Conservation (phyloP, 352 stramenopile genomes). For the Aphanomyces stellatus region DNA sequence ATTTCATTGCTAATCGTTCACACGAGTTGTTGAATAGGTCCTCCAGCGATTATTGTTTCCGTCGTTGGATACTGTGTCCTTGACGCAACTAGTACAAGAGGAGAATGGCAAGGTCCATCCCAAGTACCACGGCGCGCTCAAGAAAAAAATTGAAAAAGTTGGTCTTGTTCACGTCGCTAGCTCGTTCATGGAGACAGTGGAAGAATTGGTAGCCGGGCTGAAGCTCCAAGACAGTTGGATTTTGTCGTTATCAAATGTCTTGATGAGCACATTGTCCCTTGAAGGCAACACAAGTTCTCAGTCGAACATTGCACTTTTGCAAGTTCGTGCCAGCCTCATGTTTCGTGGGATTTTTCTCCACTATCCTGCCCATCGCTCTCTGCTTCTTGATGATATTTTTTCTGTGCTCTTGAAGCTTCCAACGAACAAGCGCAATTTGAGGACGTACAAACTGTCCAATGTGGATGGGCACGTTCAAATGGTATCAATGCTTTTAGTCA, state of each 20-base stretch:
- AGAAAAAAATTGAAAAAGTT: conserved; percentile 36
- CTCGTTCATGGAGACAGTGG: conserved; percentile 64
- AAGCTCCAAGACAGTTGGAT: conserved; percentile 77
- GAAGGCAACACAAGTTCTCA: conserved; percentile 40
- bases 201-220: conserved; percentile 43
- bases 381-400: conserved; percentile 65
- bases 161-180: conserved; percentile 52
- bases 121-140: conserved; percentile 15
- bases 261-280: conserved; percentile 60
- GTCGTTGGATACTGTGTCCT: conserved; percentile 49
- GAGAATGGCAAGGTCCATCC: conserved; percentile 12
- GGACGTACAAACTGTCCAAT: conserved; percentile 55
- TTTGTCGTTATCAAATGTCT: conserved; percentile 52
- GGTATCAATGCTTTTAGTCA: conserved; percentile 55
- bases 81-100: not conserved
- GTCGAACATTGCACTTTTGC: conserved; percentile 35
- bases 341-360: conserved; percentile 56
- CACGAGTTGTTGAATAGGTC: not conserved
- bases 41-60: conserved; percentile 52
- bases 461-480: conserved; percentile 49
- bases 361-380: conserved; percentile 47
- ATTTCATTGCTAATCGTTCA: not conserved
- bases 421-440: conserved; percentile 54
- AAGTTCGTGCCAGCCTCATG: conserved; percentile 50
- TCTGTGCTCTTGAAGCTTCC: conserved; percentile 67